These are phyloP conservation scores for Penicillium nucicola DNA, from an alignment of 495 filamentous ascomycete species.

Conservation along the genomic window DNA sequence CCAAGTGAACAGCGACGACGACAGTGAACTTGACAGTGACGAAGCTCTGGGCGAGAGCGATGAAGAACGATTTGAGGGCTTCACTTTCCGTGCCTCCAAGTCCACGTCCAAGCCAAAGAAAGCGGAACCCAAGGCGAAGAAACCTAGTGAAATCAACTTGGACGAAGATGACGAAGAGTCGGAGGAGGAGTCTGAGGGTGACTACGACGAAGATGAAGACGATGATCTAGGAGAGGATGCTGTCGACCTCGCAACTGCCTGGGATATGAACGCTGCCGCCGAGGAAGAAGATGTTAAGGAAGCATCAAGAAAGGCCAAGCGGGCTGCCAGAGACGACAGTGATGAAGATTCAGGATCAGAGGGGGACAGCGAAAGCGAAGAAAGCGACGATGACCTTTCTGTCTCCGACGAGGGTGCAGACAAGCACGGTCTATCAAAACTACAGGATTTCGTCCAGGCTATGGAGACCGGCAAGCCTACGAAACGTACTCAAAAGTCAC, in stretches of 20 bases:
- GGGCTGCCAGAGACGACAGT: constrained; percentile 27
- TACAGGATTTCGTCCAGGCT: constrained; percentile 69
- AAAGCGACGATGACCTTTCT: constrained; percentile 48
- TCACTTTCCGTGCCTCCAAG: constrained; percentile 63
- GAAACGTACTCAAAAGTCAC: constrained; percentile 30
- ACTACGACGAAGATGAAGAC: constrained; percentile 43
- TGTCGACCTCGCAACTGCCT: constrained; percentile 76
- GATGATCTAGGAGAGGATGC: constrained; percentile 79
- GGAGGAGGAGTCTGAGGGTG: constrained; percentile 46
- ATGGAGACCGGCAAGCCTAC: constrained; percentile 47
- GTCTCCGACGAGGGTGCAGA: constrained; percentile 57
- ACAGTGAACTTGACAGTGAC: constrained; percentile 85
- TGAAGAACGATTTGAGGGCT: constrained; percentile 76
- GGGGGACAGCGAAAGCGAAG: constrained; percentile 47
- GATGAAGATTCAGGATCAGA: constrained; percentile 33
- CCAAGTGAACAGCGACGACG: constrained; percentile 69
- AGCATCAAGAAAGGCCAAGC: constrained; percentile 29
- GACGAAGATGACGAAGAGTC: constrained; percentile 55
- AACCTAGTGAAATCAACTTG: constrained; percentile 47
- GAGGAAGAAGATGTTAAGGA: constrained; percentile 39
- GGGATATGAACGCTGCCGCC: constrained; percentile 67
- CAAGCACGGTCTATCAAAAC: constrained; percentile 57
- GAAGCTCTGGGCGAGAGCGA: constrained; percentile 91
- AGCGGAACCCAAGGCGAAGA: constrained; percentile 17
- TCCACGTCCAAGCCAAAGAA: constrained; percentile 33